Base-by-base conservation (phyloP, 768 basidiomycete species). In the Mycena maculata region DNA sequence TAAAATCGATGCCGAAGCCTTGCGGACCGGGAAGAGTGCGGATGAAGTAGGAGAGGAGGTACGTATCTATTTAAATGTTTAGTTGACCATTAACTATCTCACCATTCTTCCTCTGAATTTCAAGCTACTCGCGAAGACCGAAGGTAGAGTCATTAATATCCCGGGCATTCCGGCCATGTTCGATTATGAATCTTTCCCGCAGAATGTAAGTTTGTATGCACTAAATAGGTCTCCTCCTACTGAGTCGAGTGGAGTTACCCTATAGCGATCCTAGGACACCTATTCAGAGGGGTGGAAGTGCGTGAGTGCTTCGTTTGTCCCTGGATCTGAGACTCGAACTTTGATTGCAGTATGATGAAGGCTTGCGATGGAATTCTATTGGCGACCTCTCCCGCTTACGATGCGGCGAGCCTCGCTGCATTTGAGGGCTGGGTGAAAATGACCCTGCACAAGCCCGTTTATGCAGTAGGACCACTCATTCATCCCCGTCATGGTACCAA, bases 401-500 rank as follows among this genome's bases (percentile, higher is more conserved):
- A 65, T 16, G 45, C 48, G n/a, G 63, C 49, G 36, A 65, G 20
- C 23, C 31, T 57, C 2, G 48, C n/a, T 33, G 63, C 63, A 38
- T n/a, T 65, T 15, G 23, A 65, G 45, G 16, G 3, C 3, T 65
- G 47, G 47, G 12, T 44, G 7, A 49, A 6, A n/a, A 1, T 41
- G 1, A 38, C 50, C 2, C 15, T 63, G 27, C 20, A 56, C 28
- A 58, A 58, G 28, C 39, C 55, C 4, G 30, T 65, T 0, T 65
- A 59, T 25, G 20, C 47, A 9, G 64, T 65, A 2, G 64, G 64
- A 12, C 64, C 64, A 16, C 54, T 65, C 13, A 57, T 65, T 18
- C 64, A 48, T 7, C 50, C 57, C 12, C 16, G 48, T 9, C 31
- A 49, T 13, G 48, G 41, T 5, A 16, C 7, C 9, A n/a, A 28